Conservation (phyloP, 2,329 filamentous ascomycete genomes). For the Paracamarosporium sp. region DNA sequence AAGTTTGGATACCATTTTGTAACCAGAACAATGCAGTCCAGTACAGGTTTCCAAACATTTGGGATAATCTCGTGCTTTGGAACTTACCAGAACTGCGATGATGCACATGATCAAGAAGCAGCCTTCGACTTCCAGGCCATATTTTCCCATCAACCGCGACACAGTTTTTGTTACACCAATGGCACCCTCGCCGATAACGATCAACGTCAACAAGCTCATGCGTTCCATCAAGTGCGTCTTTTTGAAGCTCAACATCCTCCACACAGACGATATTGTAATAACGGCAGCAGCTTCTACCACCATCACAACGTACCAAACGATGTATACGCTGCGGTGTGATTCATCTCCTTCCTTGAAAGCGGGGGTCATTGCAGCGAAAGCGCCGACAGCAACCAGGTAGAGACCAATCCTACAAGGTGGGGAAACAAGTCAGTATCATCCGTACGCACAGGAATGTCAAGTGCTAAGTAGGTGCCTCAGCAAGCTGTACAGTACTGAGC, state of each 20-base stretch:
- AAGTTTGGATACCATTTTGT: no score
- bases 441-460: no score
- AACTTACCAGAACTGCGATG: slow-evolving; percentile 42
- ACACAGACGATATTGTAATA: slow-evolving; percentile 62
- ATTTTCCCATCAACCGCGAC: slow-evolving; percentile 44
- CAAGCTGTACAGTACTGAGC: no score
- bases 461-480: no score
- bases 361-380: slow-evolving; percentile 43
- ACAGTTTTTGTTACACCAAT: slow-evolving; percentile 67
- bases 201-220: slow-evolving; percentile 68
- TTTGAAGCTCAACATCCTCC: slow-evolving; percentile 65
- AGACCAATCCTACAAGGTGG: no score
- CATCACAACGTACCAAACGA: slow-evolving; percentile 53
- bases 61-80: background rate
- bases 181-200: slow-evolving; percentile 71
- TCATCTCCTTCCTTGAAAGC: slow-evolving; percentile 30
- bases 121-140: slow-evolving; percentile 41
- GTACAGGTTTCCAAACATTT: no score
- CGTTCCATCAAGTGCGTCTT: slow-evolving; percentile 69
- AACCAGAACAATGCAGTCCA: no score
- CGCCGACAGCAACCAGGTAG: slow-evolving; percentile 33
- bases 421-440: no score
- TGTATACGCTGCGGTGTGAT: slow-evolving; percentile 30
- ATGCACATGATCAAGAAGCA: slow-evolving; percentile 46
- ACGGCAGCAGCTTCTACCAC: slow-evolving; percentile 60